Evolutionary conservation across 2,329 filamentous ascomycete species (phyloP), one percentile per base, ranked within the genome.

Genomic region (Penicillium sumatraense): DNA sequence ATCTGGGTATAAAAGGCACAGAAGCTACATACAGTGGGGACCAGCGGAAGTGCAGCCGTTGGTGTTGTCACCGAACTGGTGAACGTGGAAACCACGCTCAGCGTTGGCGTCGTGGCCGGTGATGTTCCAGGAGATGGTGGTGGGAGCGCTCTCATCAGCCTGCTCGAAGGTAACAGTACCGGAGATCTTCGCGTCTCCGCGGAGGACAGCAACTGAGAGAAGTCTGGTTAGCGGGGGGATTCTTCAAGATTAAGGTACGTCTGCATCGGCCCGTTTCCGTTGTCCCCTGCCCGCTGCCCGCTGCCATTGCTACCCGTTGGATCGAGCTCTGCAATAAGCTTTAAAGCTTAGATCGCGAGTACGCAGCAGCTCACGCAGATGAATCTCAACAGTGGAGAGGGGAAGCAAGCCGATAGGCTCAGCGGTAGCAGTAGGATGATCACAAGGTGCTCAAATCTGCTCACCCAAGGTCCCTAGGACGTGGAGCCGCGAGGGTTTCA

Each of bases 41-140:
- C 95, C 95, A 66, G 95, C 95, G 66, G 90, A 96, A 66, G 93
- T 98, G 90, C 95, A 99, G 78, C 95, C 95, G 82, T 99, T 99
- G 85, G 95, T 98, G 86, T 98, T 98, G 86, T 98, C 95, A 77
- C 95, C 95, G 74, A 96, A 99, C 78, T 95, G 91, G 84, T 99
- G 95, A 74, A 99, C 88, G 85, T 99, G 95, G 86, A 98, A 92
- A 79, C 91, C 95, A 80, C 95, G 93, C 87, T 96, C 86, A 74
- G 95, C 93, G 78, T 96, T 96, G 80, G 93, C 73, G 75, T 98
- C 93, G 81, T 97, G 84, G 80, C 95, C 93, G 60, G 85, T 84
- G 80, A 99, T 92, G 80, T 97, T 86, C 88, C 90, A 99, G 74
- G 89, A 86, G 82, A 99, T 85, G 77, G 84, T 93, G 75, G 95